Evolutionary conservation across 306 rosid genomes (phyloP).

Genomic region (Luffa acutangula): DNA sequence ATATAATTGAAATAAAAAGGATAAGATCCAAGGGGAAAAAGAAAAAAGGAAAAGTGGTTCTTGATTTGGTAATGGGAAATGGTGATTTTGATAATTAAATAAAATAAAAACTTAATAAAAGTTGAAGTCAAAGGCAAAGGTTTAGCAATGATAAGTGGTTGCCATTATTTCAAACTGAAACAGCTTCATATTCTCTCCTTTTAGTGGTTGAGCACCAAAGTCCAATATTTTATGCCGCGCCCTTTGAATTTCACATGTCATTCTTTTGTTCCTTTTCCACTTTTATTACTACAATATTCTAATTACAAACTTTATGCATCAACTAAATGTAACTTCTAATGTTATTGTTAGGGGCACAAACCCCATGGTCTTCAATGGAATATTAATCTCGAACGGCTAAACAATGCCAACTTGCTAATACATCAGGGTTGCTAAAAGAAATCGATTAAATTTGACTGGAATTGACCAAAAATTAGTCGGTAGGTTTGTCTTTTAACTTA

Average conservation of each 20-base stretch:
- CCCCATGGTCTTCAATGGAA: not conserved
- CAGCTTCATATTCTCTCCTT: not conserved
- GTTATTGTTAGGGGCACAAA: not conserved
- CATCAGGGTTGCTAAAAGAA: no score
- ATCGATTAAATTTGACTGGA: no score
- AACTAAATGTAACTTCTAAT: not conserved
- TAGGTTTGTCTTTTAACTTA: no score
- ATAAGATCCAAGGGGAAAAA: not conserved
- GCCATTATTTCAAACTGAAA: not conserved
- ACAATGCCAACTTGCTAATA: not conserved
- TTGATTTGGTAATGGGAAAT: not conserved
- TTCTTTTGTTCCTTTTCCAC: not conserved
- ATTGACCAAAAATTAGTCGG: no score
- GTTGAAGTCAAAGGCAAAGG: not conserved
- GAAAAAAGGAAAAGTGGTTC: not conserved
- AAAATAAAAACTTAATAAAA: no score
- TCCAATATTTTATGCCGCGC: not conserved
- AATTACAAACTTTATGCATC: no score
- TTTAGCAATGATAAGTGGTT: not conserved
- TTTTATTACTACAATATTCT: not conserved
- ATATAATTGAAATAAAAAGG: not conserved
- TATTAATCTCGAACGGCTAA: not conserved
- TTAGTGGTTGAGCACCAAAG: constrained; percentile 10
- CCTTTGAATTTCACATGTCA: not conserved
- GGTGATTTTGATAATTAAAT: not conserved